Evolutionary conservation across 805 yeast genomes (phyloP).

Genomic region (Wickerhamiella cacticola): DNA sequence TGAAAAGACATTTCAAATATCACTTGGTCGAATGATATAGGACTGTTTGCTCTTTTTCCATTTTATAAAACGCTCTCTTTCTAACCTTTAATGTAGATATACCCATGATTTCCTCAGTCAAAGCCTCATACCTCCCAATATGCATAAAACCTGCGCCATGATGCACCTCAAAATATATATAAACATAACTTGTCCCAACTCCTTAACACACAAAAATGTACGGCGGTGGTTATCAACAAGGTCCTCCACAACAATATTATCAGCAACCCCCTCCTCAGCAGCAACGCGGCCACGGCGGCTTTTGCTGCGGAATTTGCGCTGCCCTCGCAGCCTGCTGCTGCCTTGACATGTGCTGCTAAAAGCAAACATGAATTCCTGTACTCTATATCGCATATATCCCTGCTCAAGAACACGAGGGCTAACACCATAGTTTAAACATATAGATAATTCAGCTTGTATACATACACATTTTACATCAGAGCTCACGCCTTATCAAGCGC

Average conservation of each 20-base stretch:
- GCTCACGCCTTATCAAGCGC: too few relatives aligned
- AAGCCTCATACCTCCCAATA: not conserved
- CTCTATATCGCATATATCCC: too few relatives aligned
- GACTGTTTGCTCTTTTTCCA: too few relatives aligned
- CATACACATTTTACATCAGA: not conserved
- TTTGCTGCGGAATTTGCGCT: constrained; percentile 30
- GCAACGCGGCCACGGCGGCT: constrained; percentile 20
- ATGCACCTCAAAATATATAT: not conserved
- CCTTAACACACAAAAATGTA: not conserved
- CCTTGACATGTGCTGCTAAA: constrained; percentile 22
- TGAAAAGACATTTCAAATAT: too few relatives aligned
- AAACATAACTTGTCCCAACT: not conserved
- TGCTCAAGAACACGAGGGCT: not conserved
- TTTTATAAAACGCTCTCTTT: not conserved
- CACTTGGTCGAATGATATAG: too few relatives aligned
- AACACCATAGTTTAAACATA: not conserved
- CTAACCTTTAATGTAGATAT: too few relatives aligned
- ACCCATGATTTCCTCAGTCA: too few relatives aligned
- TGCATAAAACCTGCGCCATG: constrained; percentile 1
- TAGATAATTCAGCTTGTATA: not conserved
- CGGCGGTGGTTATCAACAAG: constrained; percentile 1
- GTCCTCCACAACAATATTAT: constrained; percentile 2
- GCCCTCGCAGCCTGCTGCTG: constrained; percentile 28
- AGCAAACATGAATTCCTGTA: not conserved
- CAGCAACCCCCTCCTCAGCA: constrained; percentile 1